phyloP scores from a whole-genome alignment of 2,329 filamentous ascomycete species.

The Claviceps digitariae region DNA sequence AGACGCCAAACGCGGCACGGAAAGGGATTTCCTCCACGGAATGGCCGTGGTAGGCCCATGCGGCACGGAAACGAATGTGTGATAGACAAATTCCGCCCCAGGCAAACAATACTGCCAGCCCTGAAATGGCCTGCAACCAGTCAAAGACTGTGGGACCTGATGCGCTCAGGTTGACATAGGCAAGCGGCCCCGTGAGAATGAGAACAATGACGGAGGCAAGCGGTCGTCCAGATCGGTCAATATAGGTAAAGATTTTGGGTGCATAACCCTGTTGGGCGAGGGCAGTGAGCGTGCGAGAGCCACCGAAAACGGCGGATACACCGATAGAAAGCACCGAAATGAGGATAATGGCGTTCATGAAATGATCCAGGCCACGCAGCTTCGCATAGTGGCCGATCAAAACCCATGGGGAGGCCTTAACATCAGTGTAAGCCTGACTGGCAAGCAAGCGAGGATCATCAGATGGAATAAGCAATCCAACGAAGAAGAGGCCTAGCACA shows the following conservation, averaged over 20 bases:
- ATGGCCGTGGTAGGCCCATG: conserved; percentile 45
- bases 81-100: conserved; percentile 53
- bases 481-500: conserved; percentile 33
- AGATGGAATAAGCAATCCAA: conserved; percentile 31
- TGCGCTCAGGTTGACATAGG: conserved; percentile 30
- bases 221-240: conserved; percentile 40
- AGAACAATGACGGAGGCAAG: conserved; percentile 31
- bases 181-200: conserved; percentile 33
- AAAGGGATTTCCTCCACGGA: conserved; percentile 53
- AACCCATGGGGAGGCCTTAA: conserved; percentile 34
- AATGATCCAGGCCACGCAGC: conserved; percentile 31
- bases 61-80: conserved; percentile 53
- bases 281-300: conserved; percentile 41
- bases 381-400: conserved; percentile 33
- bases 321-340: conserved; percentile 41
- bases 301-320: conserved; percentile 40
- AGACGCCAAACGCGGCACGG: conserved; percentile 42
- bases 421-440: conserved; percentile 29
- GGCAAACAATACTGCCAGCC: conserved; percentile 48
- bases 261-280: conserved; percentile 43
- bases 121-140: conserved; percentile 52
- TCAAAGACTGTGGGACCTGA: conserved; percentile 41
- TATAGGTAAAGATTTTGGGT: conserved; percentile 37
- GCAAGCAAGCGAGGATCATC: conserved; percentile 30
- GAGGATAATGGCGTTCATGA: conserved; percentile 42